These are phyloP conservation scores for Phytophthora multivora DNA, from an alignment of 352 stramenopile genomes.

Conservation along the genomic window DNA sequence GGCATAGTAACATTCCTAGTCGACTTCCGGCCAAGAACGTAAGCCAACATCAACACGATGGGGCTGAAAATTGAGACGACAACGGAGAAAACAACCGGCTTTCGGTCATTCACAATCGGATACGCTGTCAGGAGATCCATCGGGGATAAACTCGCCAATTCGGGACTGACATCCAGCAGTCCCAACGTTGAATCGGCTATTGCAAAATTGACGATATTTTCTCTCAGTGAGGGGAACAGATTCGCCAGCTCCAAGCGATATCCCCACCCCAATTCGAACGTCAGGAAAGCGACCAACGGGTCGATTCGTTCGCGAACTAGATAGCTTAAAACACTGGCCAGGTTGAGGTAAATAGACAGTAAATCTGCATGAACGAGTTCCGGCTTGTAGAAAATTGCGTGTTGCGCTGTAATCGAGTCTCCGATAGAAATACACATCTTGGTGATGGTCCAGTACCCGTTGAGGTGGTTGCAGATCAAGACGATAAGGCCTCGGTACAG, in stretches of 20 bases:
- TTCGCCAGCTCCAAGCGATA: no score
- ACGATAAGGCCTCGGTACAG: constrained; percentile 26
- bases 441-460: constrained; percentile 36
- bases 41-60: no score
- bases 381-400: no score
- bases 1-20: not conserved
- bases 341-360: constrained; percentile 24
- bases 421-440: constrained; percentile 5
- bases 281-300: constrained; percentile 13
- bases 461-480: constrained; percentile 31
- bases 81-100: no score
- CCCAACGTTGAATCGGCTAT: not conserved
- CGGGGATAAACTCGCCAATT: no score
- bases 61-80: no score
- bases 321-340: constrained; percentile 13
- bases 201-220: constrained; percentile 4
- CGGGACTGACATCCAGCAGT: no score
- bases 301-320: constrained; percentile 30
- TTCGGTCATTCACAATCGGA: no score
- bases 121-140: no score
- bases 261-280: constrained; percentile 15
- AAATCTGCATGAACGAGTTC: constrained; percentile 38
- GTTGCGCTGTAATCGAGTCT: no score
- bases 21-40: no score
- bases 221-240: constrained; percentile 3